phyloP scores from a whole-genome alignment of 805 yeast species.

The Scheffersomyces spartinae region DNA sequence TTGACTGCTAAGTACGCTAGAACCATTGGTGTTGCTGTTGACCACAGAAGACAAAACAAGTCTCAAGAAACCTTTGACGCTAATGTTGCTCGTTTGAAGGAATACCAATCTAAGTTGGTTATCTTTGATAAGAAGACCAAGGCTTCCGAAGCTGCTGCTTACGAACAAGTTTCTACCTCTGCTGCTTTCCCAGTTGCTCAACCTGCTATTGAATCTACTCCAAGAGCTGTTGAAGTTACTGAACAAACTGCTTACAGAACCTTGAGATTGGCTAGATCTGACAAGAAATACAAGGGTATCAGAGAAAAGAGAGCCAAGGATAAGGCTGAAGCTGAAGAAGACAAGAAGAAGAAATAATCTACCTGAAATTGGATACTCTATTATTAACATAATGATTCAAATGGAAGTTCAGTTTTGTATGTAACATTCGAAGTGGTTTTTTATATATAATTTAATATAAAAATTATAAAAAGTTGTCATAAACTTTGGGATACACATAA shows the following conservation, averaged over 20 bases:
- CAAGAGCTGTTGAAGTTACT: conserved; percentile 81
- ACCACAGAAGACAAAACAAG: conserved; percentile 99
- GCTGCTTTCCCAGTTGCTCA: conserved; percentile 89
- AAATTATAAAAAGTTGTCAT: too few species aligned
- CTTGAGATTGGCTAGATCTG: conserved; percentile 90
- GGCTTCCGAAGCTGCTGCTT: conserved; percentile 52
- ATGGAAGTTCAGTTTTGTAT: too few species aligned
- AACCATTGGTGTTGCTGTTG: conserved; percentile 97
- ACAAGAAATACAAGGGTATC: conserved; percentile 88
- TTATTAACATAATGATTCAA: too few species aligned
- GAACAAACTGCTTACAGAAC: conserved; percentile 79
- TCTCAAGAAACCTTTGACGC: conserved; percentile 88
- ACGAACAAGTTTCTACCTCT: conserved; percentile 66
- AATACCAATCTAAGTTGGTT: conserved; percentile 91
- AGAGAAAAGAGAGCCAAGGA: conserved; percentile 97
- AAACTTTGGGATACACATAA: too few species aligned
- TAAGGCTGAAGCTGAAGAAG: conserved; percentile 98
- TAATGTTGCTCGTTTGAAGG: conserved; percentile 93
- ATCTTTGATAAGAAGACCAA: conserved; percentile 85
- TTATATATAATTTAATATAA: too few species aligned
- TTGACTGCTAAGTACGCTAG: conserved; percentile 86
- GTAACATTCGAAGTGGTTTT: too few species aligned
- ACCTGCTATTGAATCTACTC: conserved; percentile 56
- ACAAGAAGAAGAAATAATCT: conserved; percentile 83
- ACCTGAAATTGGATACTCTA: too few species aligned